phyloP scores from a whole-genome alignment of 1,139 yeast genomes.

The Pichia sp. region DNA sequence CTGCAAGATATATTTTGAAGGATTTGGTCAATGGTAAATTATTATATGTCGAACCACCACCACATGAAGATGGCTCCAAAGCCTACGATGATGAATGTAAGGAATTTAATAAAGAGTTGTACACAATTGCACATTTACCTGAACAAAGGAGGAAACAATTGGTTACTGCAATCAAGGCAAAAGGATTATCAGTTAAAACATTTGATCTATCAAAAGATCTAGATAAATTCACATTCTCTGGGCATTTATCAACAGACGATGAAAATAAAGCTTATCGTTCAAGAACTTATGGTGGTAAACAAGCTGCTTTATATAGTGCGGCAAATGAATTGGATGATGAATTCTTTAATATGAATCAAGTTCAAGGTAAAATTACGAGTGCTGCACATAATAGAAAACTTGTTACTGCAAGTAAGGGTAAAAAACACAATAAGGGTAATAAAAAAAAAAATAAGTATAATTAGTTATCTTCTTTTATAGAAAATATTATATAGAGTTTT shows the following conservation, averaged over 20 bases:
- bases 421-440: conserved; percentile 76
- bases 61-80: conserved; percentile 46
- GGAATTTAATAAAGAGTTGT: conserved; percentile 68
- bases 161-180: conserved; percentile 48
- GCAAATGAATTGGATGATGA: conserved; percentile 79
- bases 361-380: conserved; percentile 54
- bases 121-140: conserved; percentile 57
- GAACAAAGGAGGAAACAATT: conserved; percentile 77
- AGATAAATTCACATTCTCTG: conserved; percentile 67
- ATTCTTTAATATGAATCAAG: conserved; percentile 63
- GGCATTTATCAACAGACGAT: conserved; percentile 53
- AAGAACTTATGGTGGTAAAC: conserved; percentile 64
- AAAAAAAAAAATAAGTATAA: conserved; percentile 40
- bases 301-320: conserved; percentile 69
- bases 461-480: neutral
- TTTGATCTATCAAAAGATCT: conserved; percentile 68
- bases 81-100: conserved; percentile 45
- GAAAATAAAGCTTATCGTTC: conserved; percentile 36
- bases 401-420: conserved; percentile 31
- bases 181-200: conserved; percentile 44
- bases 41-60: conserved; percentile 84
- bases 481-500: neutral
- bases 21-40: conserved; percentile 93
- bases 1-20: conserved; percentile 85
- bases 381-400: conserved; percentile 63